Evolutionary conservation across 129 eudicot species (phyloP), one percentile per base, ranked within the genome.

Genomic region (Silybum marianum): DNA sequence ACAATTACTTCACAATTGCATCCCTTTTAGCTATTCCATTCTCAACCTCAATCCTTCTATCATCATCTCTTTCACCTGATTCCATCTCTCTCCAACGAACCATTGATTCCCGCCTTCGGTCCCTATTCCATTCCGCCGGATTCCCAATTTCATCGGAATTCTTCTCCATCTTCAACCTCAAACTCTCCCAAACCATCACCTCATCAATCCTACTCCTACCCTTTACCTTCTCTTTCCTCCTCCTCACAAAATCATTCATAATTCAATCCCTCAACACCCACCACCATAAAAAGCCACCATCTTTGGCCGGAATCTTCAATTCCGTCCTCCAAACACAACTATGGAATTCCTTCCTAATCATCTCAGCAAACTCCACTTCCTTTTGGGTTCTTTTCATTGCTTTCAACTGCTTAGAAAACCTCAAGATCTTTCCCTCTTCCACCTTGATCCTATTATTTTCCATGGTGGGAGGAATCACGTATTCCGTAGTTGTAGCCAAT

Each of bases 121-220:
- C 90, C 6, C 78, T 89, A 22, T 82, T 91, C 28, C 66, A 75
- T 9, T 79, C 88, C 4, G 87, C 91, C 63, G 96, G 94, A 25
- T 78, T 93, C 78, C 91, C 92, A 13, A 22, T 76, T n/a, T 81
- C 91, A 2, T 81, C 91, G 3, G 72, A 79, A 8, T 74, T 90
- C 68, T 85, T 89, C 51, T 48, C 90, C 70, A 77, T 89, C 36
- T 73, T 92, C 74, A 82, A 18, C 65, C 86, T 89, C 24, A 88
- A 92, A 82, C 93, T 92, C 87, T 89, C 98, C 13, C 93, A 92
- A 80, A 87, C 97, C 76, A 82, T 90, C 74, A 73, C 90, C 16
- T 76, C 93, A 38, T 82, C 87, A 70, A 46, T 89, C 72, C 67
- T 95, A 34, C 85, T 84, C 73, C 78, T 90, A 22, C 93, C 96